Evolutionary conservation across 805 yeast genomes (phyloP).

Genomic region (Kodamaea restingae): DNA sequence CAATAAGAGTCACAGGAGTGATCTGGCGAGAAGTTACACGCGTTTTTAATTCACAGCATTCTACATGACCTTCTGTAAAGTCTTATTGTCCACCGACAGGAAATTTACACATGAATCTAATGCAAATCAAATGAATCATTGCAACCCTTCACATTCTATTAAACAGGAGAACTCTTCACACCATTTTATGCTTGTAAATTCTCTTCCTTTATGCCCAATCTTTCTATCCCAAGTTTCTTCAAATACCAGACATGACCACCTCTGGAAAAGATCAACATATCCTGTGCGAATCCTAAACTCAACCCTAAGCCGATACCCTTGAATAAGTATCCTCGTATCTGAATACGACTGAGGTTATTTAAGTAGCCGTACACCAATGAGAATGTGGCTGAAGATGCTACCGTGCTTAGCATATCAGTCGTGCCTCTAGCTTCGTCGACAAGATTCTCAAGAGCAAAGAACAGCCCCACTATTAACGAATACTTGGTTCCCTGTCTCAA

Average conservation of each 20-base stretch:
- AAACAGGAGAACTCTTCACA: no score
- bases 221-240: constrained; percentile 22
- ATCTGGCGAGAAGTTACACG: no score
- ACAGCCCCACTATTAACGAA: constrained; percentile 42
- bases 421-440: constrained; percentile 52
- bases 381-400: constrained; percentile 49
- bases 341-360: constrained; percentile 41
- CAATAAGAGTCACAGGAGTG: no score
- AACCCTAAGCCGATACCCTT: constrained; percentile 60
- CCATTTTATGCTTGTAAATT: no score
- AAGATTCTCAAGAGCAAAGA: constrained; percentile 59
- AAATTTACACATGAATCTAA: no score
- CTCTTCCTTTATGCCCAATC: constrained; percentile 9
- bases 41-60: no score
- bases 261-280: constrained; percentile 49
- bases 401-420: constrained; percentile 60
- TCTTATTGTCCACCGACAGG: no score
- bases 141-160: no score
- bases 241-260: constrained; percentile 70
- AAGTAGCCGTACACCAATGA: constrained; percentile 51
- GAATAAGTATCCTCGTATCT: constrained; percentile 38
- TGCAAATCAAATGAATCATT: no score
- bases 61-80: no score
- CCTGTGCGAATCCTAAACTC: constrained; percentile 63
- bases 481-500: constrained; percentile 33